phyloP scores from a whole-genome alignment of 192 early-diverging fungal species.

The Coemansia aciculifera region DNA sequence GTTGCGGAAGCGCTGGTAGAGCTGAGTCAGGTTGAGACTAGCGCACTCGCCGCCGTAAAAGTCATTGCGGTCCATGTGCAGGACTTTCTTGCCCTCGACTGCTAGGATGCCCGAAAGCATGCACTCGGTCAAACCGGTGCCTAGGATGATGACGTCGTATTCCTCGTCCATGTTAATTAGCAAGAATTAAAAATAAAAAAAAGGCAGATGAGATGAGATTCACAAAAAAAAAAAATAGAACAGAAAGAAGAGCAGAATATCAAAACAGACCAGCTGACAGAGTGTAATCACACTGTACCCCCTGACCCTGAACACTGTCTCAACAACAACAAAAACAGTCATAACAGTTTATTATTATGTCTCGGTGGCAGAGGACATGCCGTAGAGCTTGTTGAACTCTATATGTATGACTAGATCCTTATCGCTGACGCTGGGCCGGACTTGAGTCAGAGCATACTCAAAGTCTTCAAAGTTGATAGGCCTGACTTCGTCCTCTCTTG shows the following conservation, averaged over 20 bases:
- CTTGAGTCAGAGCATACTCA: constrained; percentile 75
- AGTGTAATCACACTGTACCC: neutral
- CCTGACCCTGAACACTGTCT: too few species aligned
- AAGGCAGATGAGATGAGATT: neutral
- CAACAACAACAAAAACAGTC: neutral
- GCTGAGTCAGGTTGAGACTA: constrained; percentile 93
- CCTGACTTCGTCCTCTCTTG: constrained; percentile 66
- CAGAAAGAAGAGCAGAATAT: neutral
- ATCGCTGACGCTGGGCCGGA: constrained; percentile 82
- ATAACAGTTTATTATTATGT: neutral
- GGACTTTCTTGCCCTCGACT: constrained; percentile 89
- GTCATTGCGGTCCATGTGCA: constrained; percentile 92
- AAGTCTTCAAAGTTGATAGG: constrained; percentile 77
- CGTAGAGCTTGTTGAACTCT: constrained; percentile 74
- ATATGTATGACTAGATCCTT: constrained; percentile 75
- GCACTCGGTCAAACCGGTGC: constrained; percentile 89
- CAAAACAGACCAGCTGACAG: constrained; percentile 9
- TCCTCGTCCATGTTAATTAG: constrained; percentile 68
- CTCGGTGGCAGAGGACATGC: constrained; percentile 43
- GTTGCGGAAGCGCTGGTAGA: constrained; percentile 71
- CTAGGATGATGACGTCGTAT: constrained; percentile 87
- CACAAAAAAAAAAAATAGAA: neutral
- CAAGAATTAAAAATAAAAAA: constrained; percentile 3
- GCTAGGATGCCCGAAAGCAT: constrained; percentile 85
- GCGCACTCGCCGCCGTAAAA: constrained; percentile 99